These are phyloP conservation scores for Colletotrichum costaricense DNA, from an alignment of 2,329 filamentous ascomycete genomes.

Conservation along the genomic window DNA sequence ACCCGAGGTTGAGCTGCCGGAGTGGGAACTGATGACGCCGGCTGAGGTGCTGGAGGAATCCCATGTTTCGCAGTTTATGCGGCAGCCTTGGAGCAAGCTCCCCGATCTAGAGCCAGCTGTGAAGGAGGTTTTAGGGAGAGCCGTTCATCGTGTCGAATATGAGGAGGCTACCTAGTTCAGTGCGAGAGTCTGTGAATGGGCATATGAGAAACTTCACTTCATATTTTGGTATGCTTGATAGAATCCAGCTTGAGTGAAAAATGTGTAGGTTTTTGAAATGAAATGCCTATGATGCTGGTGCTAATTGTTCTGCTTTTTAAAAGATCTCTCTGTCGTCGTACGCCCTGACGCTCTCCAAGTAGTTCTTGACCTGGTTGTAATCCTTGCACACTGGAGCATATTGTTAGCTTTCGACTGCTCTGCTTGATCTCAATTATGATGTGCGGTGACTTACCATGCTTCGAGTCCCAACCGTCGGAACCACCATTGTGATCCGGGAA, in stretches of 20 bases:
- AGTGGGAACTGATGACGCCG: conserved; percentile 15
- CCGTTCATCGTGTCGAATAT: background rate
- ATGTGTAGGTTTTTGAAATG: background rate
- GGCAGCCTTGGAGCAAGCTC: background rate
- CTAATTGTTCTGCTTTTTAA: conserved; percentile 36
- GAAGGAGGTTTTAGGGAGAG: background rate
- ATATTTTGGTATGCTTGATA: background rate
- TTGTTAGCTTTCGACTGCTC: background rate
- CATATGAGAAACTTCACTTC: background rate
- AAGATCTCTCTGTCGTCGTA: conserved; percentile 58
- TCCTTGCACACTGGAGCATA: conserved; percentile 52
- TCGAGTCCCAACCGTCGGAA: conserved; percentile 59
- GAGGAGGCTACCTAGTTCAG: background rate
- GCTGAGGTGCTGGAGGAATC: background rate
- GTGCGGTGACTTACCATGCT: conserved; percentile 48
- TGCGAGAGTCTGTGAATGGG: background rate
- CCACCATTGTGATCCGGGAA: conserved; percentile 59
- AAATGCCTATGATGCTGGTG: background rate
- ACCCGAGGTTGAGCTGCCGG: background rate
- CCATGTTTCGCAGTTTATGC: background rate
- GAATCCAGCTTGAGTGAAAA: background rate
- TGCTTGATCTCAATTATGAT: background rate
- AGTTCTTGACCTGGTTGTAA: conserved; percentile 52
- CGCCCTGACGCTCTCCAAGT: conserved; percentile 56
- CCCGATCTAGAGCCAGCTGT: background rate